Evolutionary conservation across 345 rosid species (phyloP).

Genomic region (Sonneratia caseolaris): DNA sequence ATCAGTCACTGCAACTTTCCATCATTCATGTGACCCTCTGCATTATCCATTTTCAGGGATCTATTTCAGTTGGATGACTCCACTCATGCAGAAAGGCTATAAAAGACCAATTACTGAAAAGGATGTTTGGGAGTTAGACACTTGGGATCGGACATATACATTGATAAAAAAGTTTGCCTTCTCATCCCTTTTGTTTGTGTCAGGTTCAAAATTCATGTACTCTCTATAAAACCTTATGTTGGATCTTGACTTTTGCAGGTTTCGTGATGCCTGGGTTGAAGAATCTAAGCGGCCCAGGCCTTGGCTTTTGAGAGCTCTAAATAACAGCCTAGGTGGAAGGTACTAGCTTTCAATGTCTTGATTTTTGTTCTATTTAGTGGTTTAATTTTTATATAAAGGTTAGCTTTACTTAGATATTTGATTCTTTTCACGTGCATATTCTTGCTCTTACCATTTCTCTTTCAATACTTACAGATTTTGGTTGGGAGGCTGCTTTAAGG

Average conservation of each 20-base stretch:
- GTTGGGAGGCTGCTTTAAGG: slow-evolving; percentile 90
- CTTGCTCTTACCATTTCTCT: background rate
- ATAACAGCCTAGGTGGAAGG: slow-evolving; percentile 82
- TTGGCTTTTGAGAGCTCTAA: slow-evolving; percentile 82
- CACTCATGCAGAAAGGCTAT: slow-evolving; percentile 79
- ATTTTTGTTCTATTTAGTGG: background rate
- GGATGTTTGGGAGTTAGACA: slow-evolving; percentile 88
- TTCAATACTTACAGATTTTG: slow-evolving; percentile 52
- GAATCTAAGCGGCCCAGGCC: slow-evolving; percentile 62
- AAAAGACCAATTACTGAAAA: slow-evolving; percentile 79
- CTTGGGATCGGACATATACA: slow-evolving; percentile 88
- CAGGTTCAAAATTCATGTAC: slow-evolving; percentile 6
- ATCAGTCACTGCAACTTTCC: background rate
- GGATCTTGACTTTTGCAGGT: slow-evolving; percentile 33
- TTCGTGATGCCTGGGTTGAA: slow-evolving; percentile 65
- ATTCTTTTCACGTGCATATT: background rate
- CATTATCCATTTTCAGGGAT: slow-evolving; percentile 32
- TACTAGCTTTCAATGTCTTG: slow-evolving; percentile 12
- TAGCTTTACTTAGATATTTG: background rate
- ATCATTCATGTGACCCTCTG: slow-evolving; percentile 8
- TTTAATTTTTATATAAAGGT: background rate
- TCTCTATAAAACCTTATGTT: background rate
- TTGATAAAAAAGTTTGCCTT: slow-evolving; percentile 45
- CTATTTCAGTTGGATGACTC: slow-evolving; percentile 79
- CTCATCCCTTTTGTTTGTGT: slow-evolving; percentile 8